Evolutionary conservation across 2,329 filamentous ascomycete species (phyloP).

Genomic region (Orbilia ellipsospora): DNA sequence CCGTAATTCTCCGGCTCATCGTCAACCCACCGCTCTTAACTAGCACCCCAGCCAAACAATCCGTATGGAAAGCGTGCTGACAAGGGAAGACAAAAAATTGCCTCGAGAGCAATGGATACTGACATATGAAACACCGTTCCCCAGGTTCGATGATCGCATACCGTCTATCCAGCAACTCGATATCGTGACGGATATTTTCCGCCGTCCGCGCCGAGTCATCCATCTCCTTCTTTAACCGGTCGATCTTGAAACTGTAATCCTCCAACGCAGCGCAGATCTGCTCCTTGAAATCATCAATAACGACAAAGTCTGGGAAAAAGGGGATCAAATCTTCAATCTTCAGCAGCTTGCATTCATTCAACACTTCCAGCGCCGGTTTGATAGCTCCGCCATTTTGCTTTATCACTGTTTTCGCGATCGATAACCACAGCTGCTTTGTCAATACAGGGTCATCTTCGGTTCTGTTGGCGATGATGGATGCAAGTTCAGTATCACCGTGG

Average conservation of each 20-base stretch:
- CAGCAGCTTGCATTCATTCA: constrained; percentile 88
- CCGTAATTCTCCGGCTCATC: constrained; percentile 81
- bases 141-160: constrained; percentile 98
- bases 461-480: constrained; percentile 86
- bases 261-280: constrained; percentile 95
- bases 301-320: constrained; percentile 98
- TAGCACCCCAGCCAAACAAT: constrained; percentile 88
- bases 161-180: constrained; percentile 82
- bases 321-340: constrained; percentile 97
- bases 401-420: constrained; percentile 94
- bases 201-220: constrained; percentile 91
- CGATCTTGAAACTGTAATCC: constrained; percentile 91
- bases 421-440: constrained; percentile 94
- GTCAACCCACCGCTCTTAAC: constrained; percentile 81
- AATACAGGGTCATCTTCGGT: constrained; percentile 81
- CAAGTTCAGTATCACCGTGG: constrained; percentile 88
- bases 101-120: constrained; percentile 82
- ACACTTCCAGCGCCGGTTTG: constrained; percentile 91
- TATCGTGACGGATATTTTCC: constrained; percentile 88
- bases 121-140: constrained; percentile 91
- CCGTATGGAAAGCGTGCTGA: constrained; percentile 96
- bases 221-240: constrained; percentile 90
- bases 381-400: constrained; percentile 80
- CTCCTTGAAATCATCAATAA: constrained; percentile 99
- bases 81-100: constrained; percentile 99